A percentile compares a stretch with the other conserved stretches of the same genome.
phyloP scores from a whole-genome alignment of 768 basidiomycete genomes.

The Lactifluus pinguis region DNA sequence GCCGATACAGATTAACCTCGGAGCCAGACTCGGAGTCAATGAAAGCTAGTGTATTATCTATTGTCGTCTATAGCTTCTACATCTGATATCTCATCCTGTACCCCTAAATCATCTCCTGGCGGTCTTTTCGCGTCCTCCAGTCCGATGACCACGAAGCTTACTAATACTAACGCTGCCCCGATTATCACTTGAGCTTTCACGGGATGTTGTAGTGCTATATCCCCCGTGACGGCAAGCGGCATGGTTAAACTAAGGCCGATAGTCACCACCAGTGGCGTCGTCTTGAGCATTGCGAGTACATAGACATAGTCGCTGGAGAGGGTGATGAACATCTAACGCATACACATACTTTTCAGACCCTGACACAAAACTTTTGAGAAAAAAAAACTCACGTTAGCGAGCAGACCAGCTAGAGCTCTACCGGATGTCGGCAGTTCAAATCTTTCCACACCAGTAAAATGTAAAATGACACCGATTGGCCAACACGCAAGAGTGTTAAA shows the following conservation, averaged over 20 bases:
- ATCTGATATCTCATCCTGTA: not conserved
- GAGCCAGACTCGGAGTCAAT: not conserved
- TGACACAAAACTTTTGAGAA: not conserved
- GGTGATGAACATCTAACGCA: constrained; percentile 68
- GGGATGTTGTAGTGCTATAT: constrained; percentile 53
- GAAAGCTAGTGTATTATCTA: not conserved
- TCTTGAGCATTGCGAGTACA: constrained; percentile 90
- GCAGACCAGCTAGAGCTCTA: constrained; percentile 39
- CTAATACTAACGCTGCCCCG: constrained; percentile 70
- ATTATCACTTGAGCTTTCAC: constrained; percentile 50
- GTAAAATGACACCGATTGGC: constrained; percentile 72
- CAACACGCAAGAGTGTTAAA: constrained; percentile 72
- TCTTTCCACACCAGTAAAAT: constrained; percentile 60
- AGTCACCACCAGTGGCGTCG: constrained; percentile 88
- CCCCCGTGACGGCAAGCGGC: constrained; percentile 82
- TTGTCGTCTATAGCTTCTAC: not conserved
- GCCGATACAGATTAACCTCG: not conserved
- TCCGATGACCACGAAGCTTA: constrained; percentile 71
- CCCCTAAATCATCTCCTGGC: constrained; percentile 3
- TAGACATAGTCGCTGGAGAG: constrained; percentile 80
- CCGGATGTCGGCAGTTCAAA: constrained; percentile 58
- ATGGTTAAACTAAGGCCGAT: constrained; percentile 90
- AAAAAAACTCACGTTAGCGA: constrained; percentile 42
- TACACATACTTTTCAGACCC: not conserved
- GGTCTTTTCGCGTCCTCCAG: constrained; percentile 35